phyloP scores from a whole-genome alignment of 2,329 filamentous ascomycete genomes.

The Xylariaceae sp. region DNA sequence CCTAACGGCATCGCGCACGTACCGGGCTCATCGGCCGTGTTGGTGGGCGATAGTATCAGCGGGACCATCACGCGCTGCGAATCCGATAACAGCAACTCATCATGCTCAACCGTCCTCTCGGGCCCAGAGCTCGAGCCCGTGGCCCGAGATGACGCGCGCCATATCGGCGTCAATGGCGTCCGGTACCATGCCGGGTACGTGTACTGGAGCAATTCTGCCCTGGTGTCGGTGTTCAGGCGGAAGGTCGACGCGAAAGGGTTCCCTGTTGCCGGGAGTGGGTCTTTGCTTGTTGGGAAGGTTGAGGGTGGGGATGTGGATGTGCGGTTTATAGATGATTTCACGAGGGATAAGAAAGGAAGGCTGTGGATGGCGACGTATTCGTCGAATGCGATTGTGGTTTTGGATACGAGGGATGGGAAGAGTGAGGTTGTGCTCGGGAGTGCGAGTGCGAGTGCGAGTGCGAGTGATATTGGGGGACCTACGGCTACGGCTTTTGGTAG shows the following conservation, averaged over 20 bases:
- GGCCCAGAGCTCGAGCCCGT: conserved; percentile 22
- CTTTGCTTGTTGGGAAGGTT: conserved; percentile 15
- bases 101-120: conserved; percentile 17
- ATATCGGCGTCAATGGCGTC: conserved; percentile 27
- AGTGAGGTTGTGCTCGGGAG: conserved; percentile 17
- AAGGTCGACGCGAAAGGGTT: conserved; percentile 13
- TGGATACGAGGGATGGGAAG: conserved; percentile 9
- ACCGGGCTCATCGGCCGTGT: conserved; percentile 17
- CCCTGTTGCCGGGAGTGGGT: conserved; percentile 8
- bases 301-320: too few species aligned
- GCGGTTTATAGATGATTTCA: conserved; percentile 25
- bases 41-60: conserved; percentile 24
- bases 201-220: conserved; percentile 27
- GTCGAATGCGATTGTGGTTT: conserved; percentile 18
- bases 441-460: conserved; percentile 1
- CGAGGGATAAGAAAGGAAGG: conserved; percentile 14
- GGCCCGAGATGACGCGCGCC: neutral
- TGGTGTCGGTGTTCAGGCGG: conserved; percentile 17
- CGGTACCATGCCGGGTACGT: conserved; percentile 22
- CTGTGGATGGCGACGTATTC: conserved; percentile 19
- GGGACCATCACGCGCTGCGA: conserved; percentile 27
- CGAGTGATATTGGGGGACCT: conserved; percentile 18
- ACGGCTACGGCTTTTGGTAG: conserved; percentile 21
- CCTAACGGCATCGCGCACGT: conserved; percentile 25
- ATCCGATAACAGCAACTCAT: conserved; percentile 16